Conservation (phyloP, 106 monocot species). For the Acorus gramineus region DNA sequence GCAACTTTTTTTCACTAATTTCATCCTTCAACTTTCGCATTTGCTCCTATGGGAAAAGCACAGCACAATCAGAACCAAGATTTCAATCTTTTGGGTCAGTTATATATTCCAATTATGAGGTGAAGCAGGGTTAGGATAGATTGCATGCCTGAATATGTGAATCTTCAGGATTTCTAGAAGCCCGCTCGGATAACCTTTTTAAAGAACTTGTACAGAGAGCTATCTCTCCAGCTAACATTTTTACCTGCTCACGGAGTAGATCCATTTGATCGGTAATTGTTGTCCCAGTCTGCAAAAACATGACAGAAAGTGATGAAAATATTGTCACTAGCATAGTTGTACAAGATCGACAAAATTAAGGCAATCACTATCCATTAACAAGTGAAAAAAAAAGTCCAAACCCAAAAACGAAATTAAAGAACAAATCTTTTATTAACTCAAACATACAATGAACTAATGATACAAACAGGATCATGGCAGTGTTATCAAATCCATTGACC, state of each 20-base stretch:
- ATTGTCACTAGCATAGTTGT: no score
- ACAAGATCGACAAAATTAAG: no score
- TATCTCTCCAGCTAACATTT: slow-evolving; percentile 90
- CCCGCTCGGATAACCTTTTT: slow-evolving; percentile 82
- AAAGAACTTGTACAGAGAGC: slow-evolving; percentile 84
- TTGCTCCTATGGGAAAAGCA: slow-evolving; percentile 41
- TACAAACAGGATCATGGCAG: no score
- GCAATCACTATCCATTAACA: no score
- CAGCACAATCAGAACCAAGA: neutral
- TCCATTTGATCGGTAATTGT: slow-evolving; percentile 94
- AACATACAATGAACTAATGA: no score
- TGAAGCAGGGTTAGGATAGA: neutral
- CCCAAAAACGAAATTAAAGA: no score
- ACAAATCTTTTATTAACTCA: no score
- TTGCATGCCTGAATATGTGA: slow-evolving; percentile 53
- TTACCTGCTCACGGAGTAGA: slow-evolving; percentile 88
- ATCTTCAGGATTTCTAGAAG: slow-evolving; percentile 62
- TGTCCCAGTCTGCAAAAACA: slow-evolving; percentile 57
- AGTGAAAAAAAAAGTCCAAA: no score
- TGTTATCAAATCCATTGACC: no score
- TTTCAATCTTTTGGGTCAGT: neutral
- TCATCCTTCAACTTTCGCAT: slow-evolving; percentile 73
- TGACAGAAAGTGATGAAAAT: no score
- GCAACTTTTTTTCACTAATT: slow-evolving; percentile 79
- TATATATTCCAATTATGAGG: no score